Evolutionary conservation across 1,139 yeast genomes (phyloP), one percentile per base, ranked within the genome.

Genomic region (Sugiyamaella grinbergsii): DNA sequence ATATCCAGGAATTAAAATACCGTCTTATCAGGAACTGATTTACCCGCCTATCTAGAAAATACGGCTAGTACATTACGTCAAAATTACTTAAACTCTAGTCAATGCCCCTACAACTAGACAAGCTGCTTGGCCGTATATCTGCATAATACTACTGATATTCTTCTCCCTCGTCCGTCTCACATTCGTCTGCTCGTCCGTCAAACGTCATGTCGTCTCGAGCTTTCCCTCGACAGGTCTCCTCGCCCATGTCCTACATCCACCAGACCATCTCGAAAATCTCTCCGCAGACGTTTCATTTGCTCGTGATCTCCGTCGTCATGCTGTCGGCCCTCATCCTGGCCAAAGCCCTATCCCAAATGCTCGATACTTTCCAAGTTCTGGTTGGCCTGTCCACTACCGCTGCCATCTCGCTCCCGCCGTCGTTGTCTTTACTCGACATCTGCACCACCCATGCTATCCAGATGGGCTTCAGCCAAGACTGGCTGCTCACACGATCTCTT

Each of bases 391-490:
- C 52, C 18, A 29, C 23, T 31, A 13, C 39, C 13, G 40, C 34
- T 5, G 18, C 36, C 5, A 11, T 40, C 5, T 15, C 41, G 11
- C 11, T 33, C 3, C 28, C 46, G n/a, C 22, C 33, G 16, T 15
- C 40, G 2, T 13, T 31, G 3, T 40, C 46, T 5, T 16, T 47
- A 10, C 16, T 42, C 2, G 47, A 41, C 10, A 19, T 42, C 3
- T 47, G 34, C 26, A 34, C 42, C 7, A 18, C n/a, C 32, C 31
- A 29, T 10, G 52, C 49, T 5, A 31, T 38, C 26, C 39, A 44
- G 15, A 23, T 49, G 36, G 52, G 52, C 3, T 49, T 43, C 29
- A 34, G 29, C 11, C 49, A 40, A 24, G 49, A 49, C 34, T 43
- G 52, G 49, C 29, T 33, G 15, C 16, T 37, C 4, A 36, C 44